Percentiles rank a stretch among this genome's conserved stretches.
Conservation (phyloP, 2,329 filamentous ascomycete genomes). For the Epichloe amarillans region DNA sequence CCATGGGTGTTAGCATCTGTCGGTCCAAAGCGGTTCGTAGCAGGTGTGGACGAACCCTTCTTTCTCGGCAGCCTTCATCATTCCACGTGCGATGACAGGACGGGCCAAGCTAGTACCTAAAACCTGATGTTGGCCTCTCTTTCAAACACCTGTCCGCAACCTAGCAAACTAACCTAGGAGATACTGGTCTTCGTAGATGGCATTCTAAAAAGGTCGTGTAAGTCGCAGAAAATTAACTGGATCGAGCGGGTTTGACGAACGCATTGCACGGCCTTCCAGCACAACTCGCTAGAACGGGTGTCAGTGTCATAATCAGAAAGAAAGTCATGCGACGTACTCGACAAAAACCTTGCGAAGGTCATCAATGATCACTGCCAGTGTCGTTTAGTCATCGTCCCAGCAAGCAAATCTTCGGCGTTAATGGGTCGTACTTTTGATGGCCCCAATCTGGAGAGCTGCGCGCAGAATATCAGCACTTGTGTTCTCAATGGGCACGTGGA, state of each 20-base stretch:
- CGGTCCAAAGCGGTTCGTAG: background rate
- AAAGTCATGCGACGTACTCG: constrained; percentile 26
- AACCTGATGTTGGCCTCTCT: background rate
- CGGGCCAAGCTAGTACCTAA: constrained; percentile 46
- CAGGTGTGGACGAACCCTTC: background rate
- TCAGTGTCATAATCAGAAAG: background rate
- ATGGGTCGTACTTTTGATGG: background rate
- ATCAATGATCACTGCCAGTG: constrained; percentile 31
- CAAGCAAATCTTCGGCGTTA: background rate
- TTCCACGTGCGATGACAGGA: constrained; percentile 49
- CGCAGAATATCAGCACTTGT: background rate
- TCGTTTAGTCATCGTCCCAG: background rate
- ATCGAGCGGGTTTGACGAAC: background rate
- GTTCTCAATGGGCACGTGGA: background rate
- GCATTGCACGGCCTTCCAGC: constrained; percentile 57
- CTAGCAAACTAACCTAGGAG: constrained; percentile 10
- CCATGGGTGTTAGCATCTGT: background rate
- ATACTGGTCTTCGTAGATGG: constrained; percentile 45
- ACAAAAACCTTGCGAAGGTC: constrained; percentile 61
- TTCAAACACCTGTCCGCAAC: background rate
- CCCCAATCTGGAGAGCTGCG: background rate
- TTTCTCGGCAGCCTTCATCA: constrained; percentile 20
- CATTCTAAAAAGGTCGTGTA: constrained; percentile 21
- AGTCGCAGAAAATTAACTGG: background rate
- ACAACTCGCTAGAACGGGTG: constrained; percentile 33